Percentiles rank a stretch among this genome's conserved stretches.
phyloP scores from a whole-genome alignment of 208 protist species.

The Leishmania turanica region DNA sequence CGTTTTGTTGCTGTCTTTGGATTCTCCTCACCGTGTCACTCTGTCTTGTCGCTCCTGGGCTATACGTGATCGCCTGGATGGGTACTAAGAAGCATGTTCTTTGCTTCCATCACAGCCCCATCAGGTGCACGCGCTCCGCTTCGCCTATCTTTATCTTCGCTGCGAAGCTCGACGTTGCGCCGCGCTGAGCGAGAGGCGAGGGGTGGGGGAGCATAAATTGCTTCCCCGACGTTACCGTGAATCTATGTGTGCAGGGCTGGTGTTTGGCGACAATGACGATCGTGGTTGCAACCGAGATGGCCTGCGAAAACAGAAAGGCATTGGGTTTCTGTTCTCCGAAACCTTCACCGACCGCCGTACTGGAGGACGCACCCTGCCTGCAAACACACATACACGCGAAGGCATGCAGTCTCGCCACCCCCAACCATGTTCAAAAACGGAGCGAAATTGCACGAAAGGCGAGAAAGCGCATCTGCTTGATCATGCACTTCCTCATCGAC shows the following conservation, averaged over 20 bases:
- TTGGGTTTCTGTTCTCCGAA: not conserved
- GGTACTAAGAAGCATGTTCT: not conserved
- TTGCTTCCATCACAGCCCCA: not conserved
- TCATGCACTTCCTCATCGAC: no score
- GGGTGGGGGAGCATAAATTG: not conserved
- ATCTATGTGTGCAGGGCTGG: not conserved
- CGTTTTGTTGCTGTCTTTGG: not conserved
- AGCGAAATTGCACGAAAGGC: not conserved
- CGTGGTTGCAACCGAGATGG: not conserved
- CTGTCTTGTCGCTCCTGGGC: not conserved
- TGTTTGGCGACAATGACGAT: not conserved
- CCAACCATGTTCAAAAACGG: not conserved
- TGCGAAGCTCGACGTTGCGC: not conserved
- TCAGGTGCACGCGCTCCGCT: not conserved
- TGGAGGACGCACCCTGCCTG: not conserved
- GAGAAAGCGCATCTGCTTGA: not conserved
- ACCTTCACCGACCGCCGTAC: not conserved
- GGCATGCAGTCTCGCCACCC: not conserved
- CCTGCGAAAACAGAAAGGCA: not conserved
- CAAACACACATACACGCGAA: not conserved
- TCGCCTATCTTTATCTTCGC: not conserved
- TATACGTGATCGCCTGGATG: not conserved
- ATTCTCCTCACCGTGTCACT: not conserved
- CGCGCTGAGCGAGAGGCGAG: not conserved
- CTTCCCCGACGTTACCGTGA: not conserved